These are phyloP conservation scores for Cymbopogon citratus DNA, from an alignment of 176 grass and related monocot species.

Conservation along the genomic window DNA sequence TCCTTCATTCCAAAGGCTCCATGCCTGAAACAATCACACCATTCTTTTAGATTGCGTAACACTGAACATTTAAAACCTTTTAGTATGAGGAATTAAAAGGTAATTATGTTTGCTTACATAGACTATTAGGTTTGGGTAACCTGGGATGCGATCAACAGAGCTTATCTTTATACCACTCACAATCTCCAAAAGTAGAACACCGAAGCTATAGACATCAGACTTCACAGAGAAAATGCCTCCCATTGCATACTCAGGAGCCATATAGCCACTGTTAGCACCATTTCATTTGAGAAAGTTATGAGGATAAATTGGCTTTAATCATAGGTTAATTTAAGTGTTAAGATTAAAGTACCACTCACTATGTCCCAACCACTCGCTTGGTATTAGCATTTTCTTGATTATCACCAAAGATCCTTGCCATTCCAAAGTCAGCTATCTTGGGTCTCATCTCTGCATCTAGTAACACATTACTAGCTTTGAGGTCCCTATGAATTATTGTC, in stretches of 20 bases:
- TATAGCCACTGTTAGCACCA: slow-evolving; percentile 26
- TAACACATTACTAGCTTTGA: slow-evolving; percentile 33
- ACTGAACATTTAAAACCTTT: neutral
- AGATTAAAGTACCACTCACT: neutral
- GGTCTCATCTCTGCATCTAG: slow-evolving; percentile 40
- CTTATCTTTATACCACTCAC: slow-evolving; percentile 37
- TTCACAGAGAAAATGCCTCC: slow-evolving; percentile 41
- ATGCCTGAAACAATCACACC: slow-evolving; percentile 16
- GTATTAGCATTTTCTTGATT: slow-evolving; percentile 37
- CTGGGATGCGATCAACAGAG: neutral
- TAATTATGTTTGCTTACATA: slow-evolving; percentile 13
- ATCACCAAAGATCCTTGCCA: slow-evolving; percentile 39
- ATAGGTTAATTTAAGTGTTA: no score
- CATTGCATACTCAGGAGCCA: slow-evolving; percentile 58
- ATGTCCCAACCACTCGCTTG: slow-evolving; percentile 38
- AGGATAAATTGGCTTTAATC: neutral
- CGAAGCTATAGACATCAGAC: slow-evolving; percentile 50
- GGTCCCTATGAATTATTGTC: slow-evolving; percentile 34
- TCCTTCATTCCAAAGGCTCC: slow-evolving; percentile 45
- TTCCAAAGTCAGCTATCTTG: slow-evolving; percentile 40
- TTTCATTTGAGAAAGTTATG: neutral
- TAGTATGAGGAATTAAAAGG: no score
- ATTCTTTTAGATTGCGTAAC: neutral
- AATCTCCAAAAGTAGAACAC: slow-evolving; percentile 39
- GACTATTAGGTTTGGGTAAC: slow-evolving; percentile 32